These are phyloP conservation scores for Candida incommunis DNA, from an alignment of 805 yeast species.

Conservation along the genomic window DNA sequence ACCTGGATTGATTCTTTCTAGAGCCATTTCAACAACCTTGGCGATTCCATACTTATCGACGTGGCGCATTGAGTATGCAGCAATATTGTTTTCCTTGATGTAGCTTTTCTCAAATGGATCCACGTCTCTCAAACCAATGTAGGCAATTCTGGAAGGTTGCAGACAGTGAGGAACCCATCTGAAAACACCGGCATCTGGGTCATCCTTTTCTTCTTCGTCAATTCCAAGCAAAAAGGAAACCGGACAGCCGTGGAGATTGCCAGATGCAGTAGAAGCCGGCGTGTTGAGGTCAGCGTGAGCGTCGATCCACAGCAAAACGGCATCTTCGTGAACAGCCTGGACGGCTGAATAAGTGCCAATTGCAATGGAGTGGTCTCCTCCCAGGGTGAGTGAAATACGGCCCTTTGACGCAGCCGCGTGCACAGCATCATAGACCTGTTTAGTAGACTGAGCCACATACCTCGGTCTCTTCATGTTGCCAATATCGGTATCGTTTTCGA, in stretches of 20 bases:
- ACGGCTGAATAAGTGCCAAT: slow-evolving; percentile 87
- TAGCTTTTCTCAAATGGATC: slow-evolving; percentile 74
- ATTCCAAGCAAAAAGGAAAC: slow-evolving; percentile 82
- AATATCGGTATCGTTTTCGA: slow-evolving; percentile 36
- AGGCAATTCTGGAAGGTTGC: slow-evolving; percentile 60
- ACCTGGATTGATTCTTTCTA: slow-evolving; percentile 61
- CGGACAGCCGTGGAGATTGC: slow-evolving; percentile 95
- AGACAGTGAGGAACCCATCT: slow-evolving; percentile 67
- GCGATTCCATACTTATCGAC: slow-evolving; percentile 89
- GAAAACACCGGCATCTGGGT: slow-evolving; percentile 56
- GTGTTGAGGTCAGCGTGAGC: slow-evolving; percentile 98
- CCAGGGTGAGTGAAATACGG: slow-evolving; percentile 67
- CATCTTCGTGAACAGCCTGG: slow-evolving; percentile 63
- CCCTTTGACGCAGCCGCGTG: slow-evolving; percentile 32
- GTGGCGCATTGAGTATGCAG: slow-evolving; percentile 91
- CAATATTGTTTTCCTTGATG: slow-evolving; percentile 52
- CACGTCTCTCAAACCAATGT: slow-evolving; percentile 89
- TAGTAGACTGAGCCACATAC: slow-evolving; percentile 61
- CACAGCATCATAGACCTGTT: slow-evolving; percentile 49
- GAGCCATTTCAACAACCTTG: slow-evolving; percentile 82
- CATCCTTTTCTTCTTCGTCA: slow-evolving; percentile 41
- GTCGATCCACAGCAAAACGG: slow-evolving; percentile 89
- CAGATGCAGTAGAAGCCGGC: slow-evolving; percentile 66
- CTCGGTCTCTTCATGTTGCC: slow-evolving; percentile 55
- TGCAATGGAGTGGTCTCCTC: slow-evolving; percentile 96